Evolutionary conservation across 1,284 basidiomycete genomes (phyloP).

Genomic region (Veloporphyrellus conicus): DNA sequence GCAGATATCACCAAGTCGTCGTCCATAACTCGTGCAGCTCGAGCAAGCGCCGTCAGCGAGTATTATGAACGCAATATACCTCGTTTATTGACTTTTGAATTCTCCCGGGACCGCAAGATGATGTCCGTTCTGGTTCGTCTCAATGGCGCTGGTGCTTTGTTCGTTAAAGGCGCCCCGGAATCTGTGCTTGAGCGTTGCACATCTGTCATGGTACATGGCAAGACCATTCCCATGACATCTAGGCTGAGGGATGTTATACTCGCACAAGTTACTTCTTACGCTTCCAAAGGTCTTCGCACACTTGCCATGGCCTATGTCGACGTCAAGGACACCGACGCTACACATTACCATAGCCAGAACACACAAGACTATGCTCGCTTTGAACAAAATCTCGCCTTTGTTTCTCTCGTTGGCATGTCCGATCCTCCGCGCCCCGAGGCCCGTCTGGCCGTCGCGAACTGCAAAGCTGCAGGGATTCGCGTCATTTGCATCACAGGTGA

Average conservation of each 20-base stretch:
- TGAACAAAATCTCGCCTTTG: conserved; percentile 88
- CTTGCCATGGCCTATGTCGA: conserved; percentile 89
- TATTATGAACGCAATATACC: conserved; percentile 72
- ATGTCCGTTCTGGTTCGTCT: conserved; percentile 89
- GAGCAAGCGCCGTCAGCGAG: conserved; percentile 82
- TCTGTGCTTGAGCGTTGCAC: conserved; percentile 87
- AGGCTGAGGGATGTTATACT: conserved; percentile 63
- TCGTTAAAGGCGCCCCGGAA: conserved; percentile 96
- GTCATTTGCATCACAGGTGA: conserved; percentile 98
- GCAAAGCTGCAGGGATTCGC: conserved; percentile 89
- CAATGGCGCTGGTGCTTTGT: conserved; percentile 61
- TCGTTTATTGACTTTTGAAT: conserved; percentile 91
- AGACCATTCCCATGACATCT: conserved; percentile 59
- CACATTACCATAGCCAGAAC: conserved; percentile 76
- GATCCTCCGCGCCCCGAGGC: conserved; percentile 98
- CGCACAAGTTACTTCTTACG: conserved; percentile 69
- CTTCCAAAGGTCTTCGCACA: conserved; percentile 79
- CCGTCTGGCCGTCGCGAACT: conserved; percentile 80
- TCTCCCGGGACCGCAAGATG: conserved; percentile 96
- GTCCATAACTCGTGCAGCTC: conserved; percentile 53
- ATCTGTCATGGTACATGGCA: conserved; percentile 66
- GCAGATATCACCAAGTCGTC: conserved; percentile 49
- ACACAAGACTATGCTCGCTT: conserved; percentile 82
- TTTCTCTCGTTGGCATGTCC: conserved; percentile 95
- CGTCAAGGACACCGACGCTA: conserved; percentile 69